Conservation (phyloP, 2,329 filamentous ascomycete genomes). For the Fusarium sp. region DNA sequence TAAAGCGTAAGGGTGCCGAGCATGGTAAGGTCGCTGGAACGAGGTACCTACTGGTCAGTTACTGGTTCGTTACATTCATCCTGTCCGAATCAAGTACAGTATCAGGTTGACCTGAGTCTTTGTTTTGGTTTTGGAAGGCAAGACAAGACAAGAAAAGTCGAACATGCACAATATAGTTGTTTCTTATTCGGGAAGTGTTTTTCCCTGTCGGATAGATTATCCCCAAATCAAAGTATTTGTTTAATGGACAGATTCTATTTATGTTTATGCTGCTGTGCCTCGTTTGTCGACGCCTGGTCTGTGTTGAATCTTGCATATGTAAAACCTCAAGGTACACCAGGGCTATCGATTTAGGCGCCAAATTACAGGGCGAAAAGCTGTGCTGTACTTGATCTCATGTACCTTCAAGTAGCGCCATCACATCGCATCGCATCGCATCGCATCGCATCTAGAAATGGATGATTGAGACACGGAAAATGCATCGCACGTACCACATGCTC, state of each 20-base stretch:
- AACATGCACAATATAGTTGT: neutral
- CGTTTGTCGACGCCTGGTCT: neutral
- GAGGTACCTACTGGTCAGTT: neutral
- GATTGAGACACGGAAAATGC: conserved; percentile 7
- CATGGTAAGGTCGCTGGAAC: conserved; percentile 4
- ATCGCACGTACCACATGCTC: conserved; percentile 29
- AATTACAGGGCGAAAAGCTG: neutral
- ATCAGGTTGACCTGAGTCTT: conserved; percentile 36
- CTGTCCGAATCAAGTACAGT: conserved; percentile 23
- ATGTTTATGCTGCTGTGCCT: conserved; percentile 8
- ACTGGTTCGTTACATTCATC: conserved; percentile 14
- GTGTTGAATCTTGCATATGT: neutral
- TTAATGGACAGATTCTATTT: neutral
- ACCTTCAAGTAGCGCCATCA: conserved; percentile 16
- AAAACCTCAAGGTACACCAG: neutral
- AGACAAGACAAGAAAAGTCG: neutral
- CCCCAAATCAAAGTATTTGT: neutral
- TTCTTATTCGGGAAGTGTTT: neutral
- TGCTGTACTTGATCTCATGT: conserved; percentile 3
- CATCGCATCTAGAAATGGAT: neutral
- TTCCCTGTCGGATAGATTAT: neutral
- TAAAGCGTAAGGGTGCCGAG: neutral
- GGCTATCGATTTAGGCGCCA: neutral
- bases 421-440: neutral
- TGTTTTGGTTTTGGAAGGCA: neutral